Conservation (phyloP, 73 alveolate species). For the Tetrahymena malaccensis region DNA sequence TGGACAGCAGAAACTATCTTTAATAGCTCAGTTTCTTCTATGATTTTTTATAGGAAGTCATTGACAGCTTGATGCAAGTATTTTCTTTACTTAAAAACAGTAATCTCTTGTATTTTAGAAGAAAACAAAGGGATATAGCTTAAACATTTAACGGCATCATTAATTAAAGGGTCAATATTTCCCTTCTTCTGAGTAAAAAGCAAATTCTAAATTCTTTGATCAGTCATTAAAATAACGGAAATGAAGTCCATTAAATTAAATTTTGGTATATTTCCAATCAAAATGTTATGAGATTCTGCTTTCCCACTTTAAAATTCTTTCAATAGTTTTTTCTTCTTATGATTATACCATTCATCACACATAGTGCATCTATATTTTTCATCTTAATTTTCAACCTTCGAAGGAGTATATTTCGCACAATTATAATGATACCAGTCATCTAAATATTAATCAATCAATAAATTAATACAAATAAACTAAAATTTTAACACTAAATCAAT, state of each 20-base stretch:
- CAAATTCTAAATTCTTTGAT: neutral
- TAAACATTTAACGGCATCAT: neutral
- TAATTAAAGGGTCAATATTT: neutral
- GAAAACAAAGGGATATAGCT: neutral
- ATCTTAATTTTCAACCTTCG: neutral
- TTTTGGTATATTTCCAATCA: neutral
- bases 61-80: neutral
- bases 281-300: neutral
- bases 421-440: neutral
- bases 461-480: neutral
- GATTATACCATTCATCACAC: neutral
- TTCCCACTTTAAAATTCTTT: neutral
- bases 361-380: neutral
- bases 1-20: neutral
- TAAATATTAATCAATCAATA: neutral
- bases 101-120: neutral
- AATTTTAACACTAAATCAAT: too few relatives aligned
- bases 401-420: neutral
- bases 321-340: neutral
- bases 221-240: neutral
- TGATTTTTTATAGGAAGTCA: neutral
- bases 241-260: neutral
- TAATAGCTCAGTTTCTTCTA: neutral
- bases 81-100: neutral
- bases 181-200: neutral